Evolutionary conservation across 1,284 basidiomycete species (phyloP).

Genomic region (Moesziomyces sp.): DNA sequence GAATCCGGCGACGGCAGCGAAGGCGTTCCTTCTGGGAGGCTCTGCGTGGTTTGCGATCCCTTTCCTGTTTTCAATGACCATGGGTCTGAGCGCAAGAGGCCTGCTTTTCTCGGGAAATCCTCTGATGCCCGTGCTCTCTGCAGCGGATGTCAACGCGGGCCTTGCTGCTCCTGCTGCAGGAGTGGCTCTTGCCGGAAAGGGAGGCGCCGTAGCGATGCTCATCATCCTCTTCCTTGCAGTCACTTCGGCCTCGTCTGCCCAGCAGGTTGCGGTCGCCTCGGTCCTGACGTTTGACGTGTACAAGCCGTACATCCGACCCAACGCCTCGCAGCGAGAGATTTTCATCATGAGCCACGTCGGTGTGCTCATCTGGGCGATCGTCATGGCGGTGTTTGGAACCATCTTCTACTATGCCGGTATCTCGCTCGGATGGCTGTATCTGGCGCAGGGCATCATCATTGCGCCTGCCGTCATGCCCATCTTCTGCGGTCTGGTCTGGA

Average conservation of each 20-base stretch:
- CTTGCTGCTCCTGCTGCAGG: slow-evolving; percentile 70
- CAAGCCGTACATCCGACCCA: slow-evolving; percentile 75
- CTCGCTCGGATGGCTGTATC: slow-evolving; percentile 73
- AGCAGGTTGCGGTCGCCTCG: slow-evolving; percentile 82
- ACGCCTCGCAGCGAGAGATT: slow-evolving; percentile 75
- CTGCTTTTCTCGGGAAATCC: slow-evolving; percentile 62
- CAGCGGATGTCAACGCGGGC: slow-evolving; percentile 55
- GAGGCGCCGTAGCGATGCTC: slow-evolving; percentile 78
- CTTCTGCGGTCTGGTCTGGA: slow-evolving; percentile 74
- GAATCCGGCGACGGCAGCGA: slow-evolving; percentile 82
- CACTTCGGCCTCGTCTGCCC: slow-evolving; percentile 85
- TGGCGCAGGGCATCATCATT: slow-evolving; percentile 81
- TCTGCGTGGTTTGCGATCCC: slow-evolving; percentile 77
- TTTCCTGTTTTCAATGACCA: slow-evolving; percentile 73
- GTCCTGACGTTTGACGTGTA: slow-evolving; percentile 73
- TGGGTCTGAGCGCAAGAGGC: slow-evolving; percentile 74
- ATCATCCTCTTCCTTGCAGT: slow-evolving; percentile 76
- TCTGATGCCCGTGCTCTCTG: slow-evolving; percentile 50
- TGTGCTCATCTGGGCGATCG: slow-evolving; percentile 74
- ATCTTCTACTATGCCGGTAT: slow-evolving; percentile 82
- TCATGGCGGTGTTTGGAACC: slow-evolving; percentile 83
- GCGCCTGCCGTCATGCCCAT: slow-evolving; percentile 88
- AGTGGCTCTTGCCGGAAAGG: slow-evolving; percentile 79
- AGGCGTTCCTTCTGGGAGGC: slow-evolving; percentile 89
- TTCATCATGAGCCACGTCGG: slow-evolving; percentile 76